Percentiles rank a stretch among this genome's conserved stretches.
These are phyloP conservation scores for Ustilago hordei DNA, from an alignment of 1,284 basidiomycete genomes.

Conservation along the genomic window DNA sequence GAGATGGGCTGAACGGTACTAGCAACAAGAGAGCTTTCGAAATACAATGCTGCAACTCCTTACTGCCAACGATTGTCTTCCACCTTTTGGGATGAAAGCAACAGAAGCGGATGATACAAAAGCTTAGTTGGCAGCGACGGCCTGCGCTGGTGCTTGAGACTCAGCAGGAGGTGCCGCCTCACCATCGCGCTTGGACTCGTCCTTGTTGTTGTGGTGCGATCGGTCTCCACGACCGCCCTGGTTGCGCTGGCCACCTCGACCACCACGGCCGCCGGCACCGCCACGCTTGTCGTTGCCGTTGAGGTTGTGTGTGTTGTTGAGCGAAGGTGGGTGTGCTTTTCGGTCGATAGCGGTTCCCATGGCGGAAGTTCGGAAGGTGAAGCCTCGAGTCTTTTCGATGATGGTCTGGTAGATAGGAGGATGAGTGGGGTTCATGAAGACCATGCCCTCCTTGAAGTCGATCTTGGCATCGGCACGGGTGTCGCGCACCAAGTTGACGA, in stretches of 20 bases:
- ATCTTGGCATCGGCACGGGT: slow-evolving; percentile 98
- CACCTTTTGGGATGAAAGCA: slow-evolving; percentile 19
- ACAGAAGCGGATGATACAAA: not conserved
- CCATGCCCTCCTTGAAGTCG: slow-evolving; percentile 94
- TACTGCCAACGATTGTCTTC: slow-evolving; percentile 6
- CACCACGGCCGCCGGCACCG: slow-evolving; percentile 54
- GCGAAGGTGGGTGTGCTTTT: slow-evolving; percentile 65
- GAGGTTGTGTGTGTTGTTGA: slow-evolving; percentile 53
- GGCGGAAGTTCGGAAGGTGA: slow-evolving; percentile 90
- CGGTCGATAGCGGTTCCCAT: slow-evolving; percentile 85
- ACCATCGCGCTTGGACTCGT: slow-evolving; percentile 42
- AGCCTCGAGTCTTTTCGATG: slow-evolving; percentile 93
- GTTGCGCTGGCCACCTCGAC: slow-evolving; percentile 58
- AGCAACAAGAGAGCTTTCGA: not conserved
- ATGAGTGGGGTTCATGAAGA: slow-evolving; percentile 90
- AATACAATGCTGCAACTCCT: slow-evolving; percentile 19
- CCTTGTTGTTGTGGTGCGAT: slow-evolving; percentile 23
- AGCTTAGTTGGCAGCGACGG: slow-evolving; percentile 39
- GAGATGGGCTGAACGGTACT: not conserved
- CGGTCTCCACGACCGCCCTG: slow-evolving; percentile 47
- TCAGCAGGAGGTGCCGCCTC: slow-evolving; percentile 37
- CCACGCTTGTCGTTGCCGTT: slow-evolving; percentile 56
- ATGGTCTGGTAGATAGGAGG: slow-evolving; percentile 92
- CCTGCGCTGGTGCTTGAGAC: slow-evolving; percentile 37
- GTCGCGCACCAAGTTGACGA: slow-evolving; percentile 96